These are phyloP conservation scores for Paratinospora sagittata DNA, from an alignment of 164 flowering plant genomes.

Conservation along the genomic window DNA sequence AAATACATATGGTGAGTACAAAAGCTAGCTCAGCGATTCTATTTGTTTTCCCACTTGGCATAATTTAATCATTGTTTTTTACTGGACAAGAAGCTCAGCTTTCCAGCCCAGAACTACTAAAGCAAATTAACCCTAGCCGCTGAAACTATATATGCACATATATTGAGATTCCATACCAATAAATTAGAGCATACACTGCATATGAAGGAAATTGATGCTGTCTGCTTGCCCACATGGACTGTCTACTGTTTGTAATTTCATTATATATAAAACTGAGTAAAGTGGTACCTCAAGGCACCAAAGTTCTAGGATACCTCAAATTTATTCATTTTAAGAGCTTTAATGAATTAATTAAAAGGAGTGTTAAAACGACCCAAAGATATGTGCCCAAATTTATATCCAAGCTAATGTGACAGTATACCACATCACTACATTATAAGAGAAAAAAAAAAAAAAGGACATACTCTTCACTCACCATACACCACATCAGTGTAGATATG, in stretches of 20 bases:
- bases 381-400: no score
- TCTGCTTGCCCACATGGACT: not conserved
- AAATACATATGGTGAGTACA: no score
- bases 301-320: not conserved
- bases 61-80: conserved; percentile 3
- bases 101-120: not conserved
- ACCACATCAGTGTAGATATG: no score
- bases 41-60: conserved; percentile 1
- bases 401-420: no score
- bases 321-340: not conserved
- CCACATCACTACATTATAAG: no score
- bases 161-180: not conserved
- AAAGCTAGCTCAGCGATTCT: not conserved
- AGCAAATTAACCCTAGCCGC: not conserved
- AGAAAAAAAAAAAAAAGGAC: no score
- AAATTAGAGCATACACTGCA: no score
- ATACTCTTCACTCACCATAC: no score
- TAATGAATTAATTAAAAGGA: no score
- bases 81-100: conserved; percentile 7
- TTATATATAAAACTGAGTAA: not conserved
- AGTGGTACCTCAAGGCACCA: no score
- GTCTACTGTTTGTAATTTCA: not conserved
- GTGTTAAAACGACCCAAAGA: no score
- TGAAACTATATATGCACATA: no score
- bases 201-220: not conserved